Conservation (phyloP, 352 stramenopile species). For the Saprolegnia parasitica region DNA sequence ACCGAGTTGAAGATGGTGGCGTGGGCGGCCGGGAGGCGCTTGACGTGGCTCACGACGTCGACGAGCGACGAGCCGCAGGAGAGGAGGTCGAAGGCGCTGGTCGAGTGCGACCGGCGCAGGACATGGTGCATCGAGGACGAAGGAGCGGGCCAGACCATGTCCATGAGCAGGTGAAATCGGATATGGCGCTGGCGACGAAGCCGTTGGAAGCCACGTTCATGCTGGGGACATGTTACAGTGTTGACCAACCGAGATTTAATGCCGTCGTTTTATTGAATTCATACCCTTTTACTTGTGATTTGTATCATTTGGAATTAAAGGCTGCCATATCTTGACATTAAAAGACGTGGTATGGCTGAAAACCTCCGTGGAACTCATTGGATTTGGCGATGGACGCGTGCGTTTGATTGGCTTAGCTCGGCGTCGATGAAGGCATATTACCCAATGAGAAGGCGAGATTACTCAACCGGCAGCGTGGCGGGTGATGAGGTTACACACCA, state of each 20-base stretch:
- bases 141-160: slow-evolving; percentile 23
- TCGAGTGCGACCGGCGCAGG: slow-evolving; percentile 16
- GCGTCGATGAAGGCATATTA: background rate
- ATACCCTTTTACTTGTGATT: background rate
- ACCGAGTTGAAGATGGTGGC: slow-evolving; percentile 17
- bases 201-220: background rate
- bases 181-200: background rate
- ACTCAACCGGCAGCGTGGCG: slow-evolving; percentile 9
- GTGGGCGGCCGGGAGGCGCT: slow-evolving; percentile 10
- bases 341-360: background rate
- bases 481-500: background rate
- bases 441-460: background rate
- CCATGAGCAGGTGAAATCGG: background rate
- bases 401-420: too few relatives aligned
- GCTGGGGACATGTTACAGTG: slow-evolving; percentile 7
- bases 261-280: background rate
- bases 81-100: slow-evolving; percentile 19
- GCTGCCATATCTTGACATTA: background rate
- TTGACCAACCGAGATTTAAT: slow-evolving; percentile 21
- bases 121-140: slow-evolving; percentile 22
- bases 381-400: background rate
- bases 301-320: background rate
- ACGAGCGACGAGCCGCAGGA: slow-evolving; percentile 25
- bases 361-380: slow-evolving; percentile 3
- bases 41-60: slow-evolving; percentile 25